Percentiles rank a stretch among this genome's conserved stretches.
Evolutionary conservation across 2,329 filamentous ascomycete genomes (phyloP).

Genomic region (Fusarium graminum): DNA sequence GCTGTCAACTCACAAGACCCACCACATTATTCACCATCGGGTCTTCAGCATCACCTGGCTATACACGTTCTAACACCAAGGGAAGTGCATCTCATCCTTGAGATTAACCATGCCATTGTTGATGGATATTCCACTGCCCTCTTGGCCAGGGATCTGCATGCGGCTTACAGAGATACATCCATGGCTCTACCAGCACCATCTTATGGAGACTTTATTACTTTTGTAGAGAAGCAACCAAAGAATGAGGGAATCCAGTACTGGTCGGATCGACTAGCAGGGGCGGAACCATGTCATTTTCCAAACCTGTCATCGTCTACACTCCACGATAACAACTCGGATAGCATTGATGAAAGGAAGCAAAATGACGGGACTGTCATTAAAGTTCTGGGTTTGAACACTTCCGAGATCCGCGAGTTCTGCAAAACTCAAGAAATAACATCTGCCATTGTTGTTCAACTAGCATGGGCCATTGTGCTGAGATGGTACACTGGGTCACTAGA

Average conservation of each 20-base stretch:
- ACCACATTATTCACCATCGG: neutral
- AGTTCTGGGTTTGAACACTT: neutral
- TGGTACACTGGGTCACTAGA: constrained; percentile 17
- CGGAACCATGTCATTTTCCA: constrained; percentile 17
- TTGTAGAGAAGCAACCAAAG: neutral
- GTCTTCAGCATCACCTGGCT: constrained; percentile 5
- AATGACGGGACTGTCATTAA: neutral
- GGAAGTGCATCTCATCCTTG: neutral
- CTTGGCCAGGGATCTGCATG: neutral
- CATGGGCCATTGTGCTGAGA: constrained; percentile 10
- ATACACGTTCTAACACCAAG: constrained; percentile 1
- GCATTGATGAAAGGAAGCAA: neutral
- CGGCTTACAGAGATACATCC: neutral
- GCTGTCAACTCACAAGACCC: neutral
- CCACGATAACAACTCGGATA: neutral
- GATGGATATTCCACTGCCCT: constrained; percentile 4
- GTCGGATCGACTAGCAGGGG: neutral
- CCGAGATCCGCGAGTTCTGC: neutral
- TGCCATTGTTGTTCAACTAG: constrained; percentile 9
- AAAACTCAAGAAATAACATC: constrained; percentile 9
- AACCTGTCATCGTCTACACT: constrained; percentile 1
- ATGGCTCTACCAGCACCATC: neutral
- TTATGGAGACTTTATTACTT: neutral
- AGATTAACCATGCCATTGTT: constrained; percentile 18
- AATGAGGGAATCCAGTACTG: neutral